Percentiles rank a stretch among this genome's conserved stretches.
Evolutionary conservation across 1,284 basidiomycete genomes (phyloP).

Genomic region (Polyporus tsugae): DNA sequence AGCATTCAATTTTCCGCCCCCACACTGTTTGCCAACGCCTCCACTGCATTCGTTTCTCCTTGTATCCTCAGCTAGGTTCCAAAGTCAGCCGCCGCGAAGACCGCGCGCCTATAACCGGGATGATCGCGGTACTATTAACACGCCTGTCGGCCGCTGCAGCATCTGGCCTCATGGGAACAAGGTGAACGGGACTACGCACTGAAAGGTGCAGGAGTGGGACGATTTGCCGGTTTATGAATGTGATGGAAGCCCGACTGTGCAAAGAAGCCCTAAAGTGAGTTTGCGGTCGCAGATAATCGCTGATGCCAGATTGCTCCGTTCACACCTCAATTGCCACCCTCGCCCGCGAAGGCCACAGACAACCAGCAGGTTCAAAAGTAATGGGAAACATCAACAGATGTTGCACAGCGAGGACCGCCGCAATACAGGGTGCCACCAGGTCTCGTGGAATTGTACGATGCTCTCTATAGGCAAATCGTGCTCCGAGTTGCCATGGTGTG

Average conservation of each 20-base stretch:
- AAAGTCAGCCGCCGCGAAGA: neutral
- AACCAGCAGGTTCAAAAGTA: neutral
- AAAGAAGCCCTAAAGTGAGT: slow-evolving; percentile 1
- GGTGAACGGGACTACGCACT: neutral
- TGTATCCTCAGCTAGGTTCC: neutral
- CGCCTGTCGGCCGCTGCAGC: neutral
- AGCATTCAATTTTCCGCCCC: neutral
- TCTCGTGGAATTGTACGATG: neutral
- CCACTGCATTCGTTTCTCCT: neutral
- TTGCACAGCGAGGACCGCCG: neutral
- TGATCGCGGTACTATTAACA: neutral
- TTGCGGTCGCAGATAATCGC: neutral
- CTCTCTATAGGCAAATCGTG: neutral
- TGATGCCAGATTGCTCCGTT: slow-evolving; percentile 3
- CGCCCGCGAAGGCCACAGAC: neutral
- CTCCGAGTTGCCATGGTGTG: neutral
- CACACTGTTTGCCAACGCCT: neutral
- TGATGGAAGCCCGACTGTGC: neutral
- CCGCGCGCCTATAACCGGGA: neutral
- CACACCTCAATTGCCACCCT: neutral
- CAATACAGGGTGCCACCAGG: neutral
- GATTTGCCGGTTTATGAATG: neutral
- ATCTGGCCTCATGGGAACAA: neutral
- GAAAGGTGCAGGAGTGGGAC: neutral
- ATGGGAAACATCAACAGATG: neutral